Conservation (phyloP, 495 filamentous ascomycete species). For the Aspergillus funiculosus region DNA sequence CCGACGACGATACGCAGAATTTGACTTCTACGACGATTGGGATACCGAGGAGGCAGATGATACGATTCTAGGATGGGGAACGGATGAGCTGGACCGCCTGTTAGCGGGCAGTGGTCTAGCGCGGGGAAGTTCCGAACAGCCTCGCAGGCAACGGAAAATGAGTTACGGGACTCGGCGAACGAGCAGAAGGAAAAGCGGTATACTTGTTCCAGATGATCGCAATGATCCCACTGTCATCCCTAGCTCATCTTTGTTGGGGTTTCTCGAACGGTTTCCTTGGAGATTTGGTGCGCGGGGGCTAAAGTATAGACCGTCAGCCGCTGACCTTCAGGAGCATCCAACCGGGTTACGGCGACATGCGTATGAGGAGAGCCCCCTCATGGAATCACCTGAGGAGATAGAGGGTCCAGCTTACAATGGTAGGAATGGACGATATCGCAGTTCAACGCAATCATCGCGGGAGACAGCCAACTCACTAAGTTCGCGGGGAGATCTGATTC, state of each 20-base stretch:
- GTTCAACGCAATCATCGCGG: constrained; percentile 73
- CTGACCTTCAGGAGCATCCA: constrained; percentile 86
- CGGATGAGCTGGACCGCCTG: constrained; percentile 83
- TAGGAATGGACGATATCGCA: constrained; percentile 58
- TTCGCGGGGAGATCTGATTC: constrained; percentile 90
- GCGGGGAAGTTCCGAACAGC: constrained; percentile 52
- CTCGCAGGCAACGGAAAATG: constrained; percentile 72
- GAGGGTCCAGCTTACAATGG: constrained; percentile 21
- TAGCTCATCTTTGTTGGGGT: constrained; percentile 77
- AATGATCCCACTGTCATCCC: constrained; percentile 89
- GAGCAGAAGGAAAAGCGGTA: constrained; percentile 61
- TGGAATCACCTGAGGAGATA: constrained; percentile 56
- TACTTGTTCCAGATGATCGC: constrained; percentile 49
- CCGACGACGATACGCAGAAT: constrained; percentile 68
- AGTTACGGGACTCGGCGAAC: constrained; percentile 72
- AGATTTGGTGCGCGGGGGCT: constrained; percentile 72
- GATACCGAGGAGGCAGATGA: constrained; percentile 65
- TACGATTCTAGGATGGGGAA: constrained; percentile 64
- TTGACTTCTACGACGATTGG: constrained; percentile 99
- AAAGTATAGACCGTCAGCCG: constrained; percentile 84
- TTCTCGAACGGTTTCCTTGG: constrained; percentile 78
- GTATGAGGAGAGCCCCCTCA: constrained; percentile 65
- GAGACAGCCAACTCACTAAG: constrained; percentile 83
- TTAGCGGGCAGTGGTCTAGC: constrained; percentile 66
- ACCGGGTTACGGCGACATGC: constrained; percentile 42